phyloP scores from a whole-genome alignment of 2,329 filamentous ascomycete species.

The Diaporthe capsici region DNA sequence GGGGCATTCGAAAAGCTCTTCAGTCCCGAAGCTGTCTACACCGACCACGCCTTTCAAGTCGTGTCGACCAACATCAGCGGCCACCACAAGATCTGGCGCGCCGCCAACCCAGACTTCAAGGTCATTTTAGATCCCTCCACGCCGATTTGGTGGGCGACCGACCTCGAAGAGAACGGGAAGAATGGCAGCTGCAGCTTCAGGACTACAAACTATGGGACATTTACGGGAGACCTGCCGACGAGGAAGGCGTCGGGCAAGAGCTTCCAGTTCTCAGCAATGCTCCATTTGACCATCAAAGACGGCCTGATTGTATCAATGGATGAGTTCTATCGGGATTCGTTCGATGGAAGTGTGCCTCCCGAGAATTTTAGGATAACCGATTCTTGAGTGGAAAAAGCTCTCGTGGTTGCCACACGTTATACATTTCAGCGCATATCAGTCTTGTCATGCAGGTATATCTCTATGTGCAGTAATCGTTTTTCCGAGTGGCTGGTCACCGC shows the following conservation, averaged over 20 bases:
- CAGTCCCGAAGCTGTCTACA: not conserved
- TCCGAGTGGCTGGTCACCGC: too few species aligned
- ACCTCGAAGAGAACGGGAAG: not conserved
- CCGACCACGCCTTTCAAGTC: slow-evolving; percentile 3
- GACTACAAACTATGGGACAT: slow-evolving; percentile 3
- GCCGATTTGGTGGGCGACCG: not conserved
- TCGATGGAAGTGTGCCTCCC: not conserved
- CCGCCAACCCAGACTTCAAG: slow-evolving; percentile 4
- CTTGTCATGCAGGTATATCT: too few species aligned
- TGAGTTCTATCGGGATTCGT: slow-evolving; percentile 1
- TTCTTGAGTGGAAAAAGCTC: not conserved
- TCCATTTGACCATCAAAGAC: not conserved
- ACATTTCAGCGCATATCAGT: too few species aligned
- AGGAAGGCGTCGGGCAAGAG: not conserved
- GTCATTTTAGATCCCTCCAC: not conserved
- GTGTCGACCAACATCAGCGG: not conserved
- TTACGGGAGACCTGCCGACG: not conserved
- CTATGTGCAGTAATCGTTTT: too few species aligned
- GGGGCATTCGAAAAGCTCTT: not conserved
- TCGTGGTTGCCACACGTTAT: too few species aligned
- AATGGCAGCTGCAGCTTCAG: slow-evolving; percentile 9
- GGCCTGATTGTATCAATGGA: not conserved
- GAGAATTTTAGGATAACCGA: not conserved
- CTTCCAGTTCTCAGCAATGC: slow-evolving; percentile 4
- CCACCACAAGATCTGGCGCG: slow-evolving; percentile 3